A percentile compares a stretch with the other conserved stretches of the same genome.
These are phyloP conservation scores for Balakata baccata DNA, from an alignment of 345 rosid species.

Conservation along the genomic window DNA sequence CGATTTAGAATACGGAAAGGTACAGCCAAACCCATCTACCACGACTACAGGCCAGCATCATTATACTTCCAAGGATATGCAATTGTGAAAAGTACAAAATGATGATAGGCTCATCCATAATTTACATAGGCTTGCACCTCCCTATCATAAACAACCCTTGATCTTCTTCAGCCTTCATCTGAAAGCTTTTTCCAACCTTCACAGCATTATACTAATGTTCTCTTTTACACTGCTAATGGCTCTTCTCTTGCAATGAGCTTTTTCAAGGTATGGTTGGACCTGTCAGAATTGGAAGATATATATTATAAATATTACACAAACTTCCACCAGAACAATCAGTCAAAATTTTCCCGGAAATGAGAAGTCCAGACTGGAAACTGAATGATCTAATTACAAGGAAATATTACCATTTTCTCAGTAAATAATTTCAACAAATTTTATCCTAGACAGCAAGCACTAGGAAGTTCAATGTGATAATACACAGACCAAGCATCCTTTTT, in stretches of 20 bases:
- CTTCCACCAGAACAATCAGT: not conserved
- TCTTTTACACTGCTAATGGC: not conserved
- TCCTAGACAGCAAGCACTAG: too few relatives aligned
- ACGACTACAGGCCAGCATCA: not conserved
- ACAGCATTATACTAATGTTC: not conserved
- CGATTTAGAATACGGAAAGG: not conserved
- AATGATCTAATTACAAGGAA: not conserved
- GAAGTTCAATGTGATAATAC: not conserved
- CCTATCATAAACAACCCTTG: not conserved
- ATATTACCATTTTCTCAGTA: too few relatives aligned
- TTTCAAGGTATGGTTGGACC: conserved; percentile 6
- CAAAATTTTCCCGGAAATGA: not conserved
- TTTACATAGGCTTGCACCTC: not conserved
- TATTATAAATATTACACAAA: not conserved
- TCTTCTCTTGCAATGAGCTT: not conserved
- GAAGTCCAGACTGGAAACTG: not conserved
- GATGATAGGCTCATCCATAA: not conserved
- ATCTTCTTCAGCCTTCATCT: not conserved
- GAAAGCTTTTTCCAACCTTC: not conserved
- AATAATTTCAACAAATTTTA: not conserved
- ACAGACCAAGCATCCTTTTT: not conserved
- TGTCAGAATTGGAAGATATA: not conserved
- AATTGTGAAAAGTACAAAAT: not conserved
- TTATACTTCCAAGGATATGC: not conserved
- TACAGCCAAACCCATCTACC: not conserved